Evolutionary conservation across 1,284 basidiomycete species (phyloP).

Genomic region (Veloboletus limbatus): DNA sequence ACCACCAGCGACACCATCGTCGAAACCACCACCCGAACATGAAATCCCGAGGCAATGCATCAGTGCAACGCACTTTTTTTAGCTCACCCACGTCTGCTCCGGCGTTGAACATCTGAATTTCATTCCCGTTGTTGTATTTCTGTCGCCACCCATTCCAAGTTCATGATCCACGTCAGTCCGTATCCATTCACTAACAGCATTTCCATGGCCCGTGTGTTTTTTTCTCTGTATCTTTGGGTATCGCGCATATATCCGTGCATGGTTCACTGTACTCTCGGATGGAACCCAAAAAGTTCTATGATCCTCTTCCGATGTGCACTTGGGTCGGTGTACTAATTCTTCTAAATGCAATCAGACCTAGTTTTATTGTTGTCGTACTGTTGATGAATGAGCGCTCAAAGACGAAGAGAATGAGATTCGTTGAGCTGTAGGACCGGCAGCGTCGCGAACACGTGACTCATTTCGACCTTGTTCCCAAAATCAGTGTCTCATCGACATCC

Average conservation of each 20-base stretch:
- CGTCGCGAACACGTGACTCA: slow-evolving; percentile 24
- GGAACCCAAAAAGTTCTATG: slow-evolving; percentile 5
- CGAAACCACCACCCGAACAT: slow-evolving; percentile 59
- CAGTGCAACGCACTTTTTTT: slow-evolving; percentile 56
- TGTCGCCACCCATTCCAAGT: slow-evolving; percentile 4
- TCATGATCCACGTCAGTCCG: slow-evolving; percentile 10
- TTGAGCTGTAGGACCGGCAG: no score
- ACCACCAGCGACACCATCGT: slow-evolving; percentile 36
- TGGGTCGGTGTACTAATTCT: slow-evolving; percentile 8
- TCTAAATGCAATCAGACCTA: slow-evolving; percentile 7
- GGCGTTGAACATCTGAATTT: slow-evolving; percentile 31
- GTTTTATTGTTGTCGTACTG: slow-evolving; percentile 18
- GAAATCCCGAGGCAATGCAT: slow-evolving; percentile 57
- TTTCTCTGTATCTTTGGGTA: slow-evolving; percentile 22
- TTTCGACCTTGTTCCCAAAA: no score
- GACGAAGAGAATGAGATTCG: no score
- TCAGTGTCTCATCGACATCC: no score
- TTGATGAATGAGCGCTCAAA: slow-evolving; percentile 13
- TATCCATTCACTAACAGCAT: slow-evolving; percentile 18
- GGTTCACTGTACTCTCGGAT: slow-evolving; percentile 9
- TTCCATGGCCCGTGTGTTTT: neutral
- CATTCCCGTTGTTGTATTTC: slow-evolving; percentile 22
- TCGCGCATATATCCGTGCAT: slow-evolving; percentile 27
- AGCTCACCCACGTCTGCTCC: slow-evolving; percentile 35
- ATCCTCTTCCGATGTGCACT: slow-evolving; percentile 2